Percentiles rank a stretch among this genome's conserved stretches.
phyloP scores from a whole-genome alignment of 345 rosid species.

The Gossypium mustelinum region DNA sequence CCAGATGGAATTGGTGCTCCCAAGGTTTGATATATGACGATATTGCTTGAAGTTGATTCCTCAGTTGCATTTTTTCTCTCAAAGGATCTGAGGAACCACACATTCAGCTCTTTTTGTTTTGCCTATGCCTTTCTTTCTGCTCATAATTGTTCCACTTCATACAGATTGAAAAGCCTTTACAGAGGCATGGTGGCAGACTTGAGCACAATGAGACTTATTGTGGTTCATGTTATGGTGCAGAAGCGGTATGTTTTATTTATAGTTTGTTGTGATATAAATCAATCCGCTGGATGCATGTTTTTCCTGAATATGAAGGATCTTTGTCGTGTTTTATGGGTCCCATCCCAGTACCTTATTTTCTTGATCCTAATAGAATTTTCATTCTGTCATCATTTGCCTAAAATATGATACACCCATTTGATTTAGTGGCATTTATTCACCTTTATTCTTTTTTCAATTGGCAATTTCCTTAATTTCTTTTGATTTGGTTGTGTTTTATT shows the following conservation, averaged over 20 bases:
- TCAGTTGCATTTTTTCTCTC: not conserved
- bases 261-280: not conserved
- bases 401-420: not conserved
- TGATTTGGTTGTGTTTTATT: slow-evolving; percentile 8
- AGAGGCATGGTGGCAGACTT: slow-evolving; percentile 96
- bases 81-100: not conserved
- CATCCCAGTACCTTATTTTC: not conserved
- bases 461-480: not conserved
- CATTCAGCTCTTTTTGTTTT: not conserved
- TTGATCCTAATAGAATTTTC: not conserved
- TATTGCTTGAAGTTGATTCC: slow-evolving; percentile 2
- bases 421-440: not conserved
- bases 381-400: not conserved
- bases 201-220: slow-evolving; percentile 96
- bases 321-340: not conserved
- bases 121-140: slow-evolving; percentile 7
- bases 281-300: not conserved
- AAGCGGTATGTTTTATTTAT: slow-evolving; percentile 47
- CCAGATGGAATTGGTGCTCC: slow-evolving; percentile 88
- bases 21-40: slow-evolving; percentile 48
- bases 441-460: not conserved
- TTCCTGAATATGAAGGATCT: not conserved
- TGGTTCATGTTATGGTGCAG: slow-evolving; percentile 94
- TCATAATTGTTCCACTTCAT: slow-evolving; percentile 23
- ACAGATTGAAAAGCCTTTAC: slow-evolving; percentile 91